Base-by-base conservation (phyloP, 306 rosid genomes). In the Castanea sativa region DNA sequence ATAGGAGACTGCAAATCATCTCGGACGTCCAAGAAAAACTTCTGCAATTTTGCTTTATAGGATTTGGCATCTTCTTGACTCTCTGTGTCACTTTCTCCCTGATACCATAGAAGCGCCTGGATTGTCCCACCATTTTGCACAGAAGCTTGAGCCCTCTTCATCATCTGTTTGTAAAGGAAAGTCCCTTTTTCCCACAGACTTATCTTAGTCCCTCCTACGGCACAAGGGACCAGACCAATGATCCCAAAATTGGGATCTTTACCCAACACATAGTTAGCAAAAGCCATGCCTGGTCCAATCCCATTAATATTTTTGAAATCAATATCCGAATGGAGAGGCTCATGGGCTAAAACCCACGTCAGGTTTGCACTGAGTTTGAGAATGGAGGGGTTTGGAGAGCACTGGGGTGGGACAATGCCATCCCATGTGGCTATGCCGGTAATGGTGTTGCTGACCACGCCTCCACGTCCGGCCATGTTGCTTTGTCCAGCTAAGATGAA, bases 401-500 rank as follows among this genome's bases (percentile, higher is more conserved):
- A 90, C 4, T 83, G 74, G 0, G 76, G 72, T 0, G 99, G 99
- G 20, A 95, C 85, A 11, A 87, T 75, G 25, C 92, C 92, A 74
- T 91, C 91, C 98, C 99, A 91, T 10, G 82, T 84, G 55, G 72
- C 21, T 0, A 15, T 13, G 5, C 89, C 85, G 5, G 69, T 27
- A 18, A 61, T 27, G 16, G 68, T 60, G 14, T 25, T 8, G 18
- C 8, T 18, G 3, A 65, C 71, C 0, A 92, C 89, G 33, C 99
- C 99, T 5, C 99, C 97, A 0, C 99, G 85, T 9, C 97, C 97
- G 8, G 96, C 99, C 98, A 95, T 95, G 92, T 95, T 92, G 86
- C 99, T 95, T 78, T 95, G 99, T n/a, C 99, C 98, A 14, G 92
- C 97, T n/a, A 92, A 68, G 74, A 94, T 89, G 77, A 94, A 91